Evolutionary conservation across 257 asterid species (phyloP).

Genomic region (Solanum sejunctum): DNA sequence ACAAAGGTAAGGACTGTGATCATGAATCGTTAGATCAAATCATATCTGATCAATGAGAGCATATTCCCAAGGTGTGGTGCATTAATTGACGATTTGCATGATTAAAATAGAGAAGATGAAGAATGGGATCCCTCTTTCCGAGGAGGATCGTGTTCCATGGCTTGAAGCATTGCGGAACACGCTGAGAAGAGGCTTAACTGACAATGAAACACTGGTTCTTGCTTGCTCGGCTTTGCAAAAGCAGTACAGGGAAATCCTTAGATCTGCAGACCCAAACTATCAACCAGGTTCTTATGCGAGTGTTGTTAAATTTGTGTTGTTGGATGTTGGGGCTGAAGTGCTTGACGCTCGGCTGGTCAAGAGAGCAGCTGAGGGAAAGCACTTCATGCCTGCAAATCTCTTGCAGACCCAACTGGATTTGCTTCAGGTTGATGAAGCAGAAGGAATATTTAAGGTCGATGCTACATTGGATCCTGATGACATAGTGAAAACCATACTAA

Average conservation of each 20-base stretch:
- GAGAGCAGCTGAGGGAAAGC: slow-evolving; percentile 54
- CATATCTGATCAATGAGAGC: not conserved
- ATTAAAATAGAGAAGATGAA: slow-evolving; percentile 20
- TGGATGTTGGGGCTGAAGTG: slow-evolving; percentile 46
- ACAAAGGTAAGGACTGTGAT: slow-evolving; percentile 42
- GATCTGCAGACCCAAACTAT: slow-evolving; percentile 55
- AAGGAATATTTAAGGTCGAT: slow-evolving; percentile 61
- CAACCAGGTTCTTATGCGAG: slow-evolving; percentile 16
- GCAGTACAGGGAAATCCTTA: slow-evolving; percentile 69
- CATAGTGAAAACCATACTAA: slow-evolving; percentile 33
- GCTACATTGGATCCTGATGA: slow-evolving; percentile 46
- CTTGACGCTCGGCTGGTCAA: slow-evolving; percentile 51
- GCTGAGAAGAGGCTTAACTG: slow-evolving; percentile 19
- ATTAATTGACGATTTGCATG: not conserved
- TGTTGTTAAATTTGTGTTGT: slow-evolving; percentile 38
- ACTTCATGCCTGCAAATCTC: slow-evolving; percentile 79
- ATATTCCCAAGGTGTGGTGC: not conserved
- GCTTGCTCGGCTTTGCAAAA: slow-evolving; percentile 82
- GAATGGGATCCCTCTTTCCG: slow-evolving; percentile 55
- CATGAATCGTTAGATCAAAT: not conserved
- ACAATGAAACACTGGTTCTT: slow-evolving; percentile 29
- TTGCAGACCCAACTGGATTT: slow-evolving; percentile 72
- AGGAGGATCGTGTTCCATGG: slow-evolving; percentile 80
- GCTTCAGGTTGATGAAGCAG: slow-evolving; percentile 71
- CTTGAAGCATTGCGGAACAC: slow-evolving; percentile 49